phyloP scores from a whole-genome alignment of 805 yeast genomes.

The Huiozyma naganishii region DNA sequence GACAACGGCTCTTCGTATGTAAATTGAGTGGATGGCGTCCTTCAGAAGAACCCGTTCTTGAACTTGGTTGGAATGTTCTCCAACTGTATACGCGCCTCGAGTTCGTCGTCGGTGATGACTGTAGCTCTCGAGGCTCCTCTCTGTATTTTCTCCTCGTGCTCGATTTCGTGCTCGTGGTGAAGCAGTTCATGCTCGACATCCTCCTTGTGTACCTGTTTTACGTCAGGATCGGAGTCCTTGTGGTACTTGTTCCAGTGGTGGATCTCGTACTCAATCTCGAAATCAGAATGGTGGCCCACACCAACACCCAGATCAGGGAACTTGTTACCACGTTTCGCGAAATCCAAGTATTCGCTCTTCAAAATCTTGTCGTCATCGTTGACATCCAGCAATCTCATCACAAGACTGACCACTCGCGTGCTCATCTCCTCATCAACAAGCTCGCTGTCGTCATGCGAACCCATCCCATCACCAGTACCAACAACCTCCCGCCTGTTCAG shows the following conservation, averaged over 20 bases:
- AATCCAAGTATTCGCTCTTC: constrained; percentile 59
- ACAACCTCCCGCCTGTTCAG: constrained; percentile 57
- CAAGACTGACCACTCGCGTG: constrained; percentile 41
- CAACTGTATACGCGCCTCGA: constrained; percentile 30
- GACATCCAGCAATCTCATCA: constrained; percentile 52
- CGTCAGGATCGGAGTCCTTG: constrained; percentile 71
- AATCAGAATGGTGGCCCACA: constrained; percentile 89
- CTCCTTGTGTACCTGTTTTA: constrained; percentile 69
- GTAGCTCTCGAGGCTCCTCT: constrained; percentile 28
- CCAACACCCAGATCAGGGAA: constrained; percentile 92
- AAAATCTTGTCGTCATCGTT: constrained; percentile 56
- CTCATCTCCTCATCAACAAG: constrained; percentile 45
- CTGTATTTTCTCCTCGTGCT: constrained; percentile 35
- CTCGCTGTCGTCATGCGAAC: constrained; percentile 58
- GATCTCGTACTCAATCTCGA: constrained; percentile 85
- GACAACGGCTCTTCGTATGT: too few species aligned
- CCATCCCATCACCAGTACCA: constrained; percentile 88
- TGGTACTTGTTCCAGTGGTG: constrained; percentile 89
- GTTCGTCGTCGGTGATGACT: constrained; percentile 30
- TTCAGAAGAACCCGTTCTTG: constrained; percentile 20
- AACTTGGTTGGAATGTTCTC: constrained; percentile 33
- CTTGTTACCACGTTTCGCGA: constrained; percentile 49
- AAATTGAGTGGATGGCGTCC: not conserved
- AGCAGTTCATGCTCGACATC: constrained; percentile 79
- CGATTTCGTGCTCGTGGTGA: constrained; percentile 80